These are phyloP conservation scores for Hypoxylon rubiginosum DNA, from an alignment of 2,329 filamentous ascomycete species.

Conservation along the genomic window DNA sequence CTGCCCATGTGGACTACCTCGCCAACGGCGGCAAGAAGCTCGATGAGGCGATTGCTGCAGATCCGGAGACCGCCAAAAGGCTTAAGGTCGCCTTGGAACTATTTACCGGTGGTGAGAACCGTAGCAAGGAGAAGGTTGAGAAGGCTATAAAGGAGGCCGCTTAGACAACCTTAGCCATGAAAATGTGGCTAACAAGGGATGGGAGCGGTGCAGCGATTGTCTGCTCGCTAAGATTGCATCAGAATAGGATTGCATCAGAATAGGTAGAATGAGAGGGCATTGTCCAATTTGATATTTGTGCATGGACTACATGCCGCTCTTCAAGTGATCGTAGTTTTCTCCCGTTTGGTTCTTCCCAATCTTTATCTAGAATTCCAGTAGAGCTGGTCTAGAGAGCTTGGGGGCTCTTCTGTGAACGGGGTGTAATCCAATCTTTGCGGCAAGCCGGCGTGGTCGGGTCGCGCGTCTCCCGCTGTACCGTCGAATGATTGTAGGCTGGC, in stretches of 20 bases:
- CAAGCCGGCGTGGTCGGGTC: constrained; percentile 11
- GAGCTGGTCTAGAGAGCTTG: constrained; percentile 12
- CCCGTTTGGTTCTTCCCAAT: constrained; percentile 4
- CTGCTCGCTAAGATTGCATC: not conserved
- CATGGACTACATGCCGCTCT: constrained; percentile 6
- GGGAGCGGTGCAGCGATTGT: constrained; percentile 2
- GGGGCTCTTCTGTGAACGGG: not conserved
- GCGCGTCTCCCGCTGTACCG: constrained; percentile 6
- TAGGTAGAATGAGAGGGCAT: constrained; percentile 16
- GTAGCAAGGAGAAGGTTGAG: constrained; percentile 57
- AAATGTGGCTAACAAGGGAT: constrained; percentile 8
- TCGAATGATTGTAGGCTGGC: constrained; percentile 12
- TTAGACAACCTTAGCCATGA: constrained; percentile 3
- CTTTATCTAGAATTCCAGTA: constrained; percentile 18
- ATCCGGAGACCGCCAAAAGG: constrained; percentile 55
- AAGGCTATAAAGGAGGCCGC: constrained; percentile 41
- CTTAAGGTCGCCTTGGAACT: constrained; percentile 57
- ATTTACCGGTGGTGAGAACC: constrained; percentile 57
- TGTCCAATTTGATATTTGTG: constrained; percentile 18
- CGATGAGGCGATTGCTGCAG: constrained; percentile 57
- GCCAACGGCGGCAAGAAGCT: constrained; percentile 59
- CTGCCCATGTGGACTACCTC: constrained; percentile 60
- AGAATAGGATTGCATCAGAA: too few relatives aligned
- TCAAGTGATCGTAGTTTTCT: constrained; percentile 15
- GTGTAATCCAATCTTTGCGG: constrained; percentile 17